phyloP scores from a whole-genome alignment of 1,284 basidiomycete species.

The Paramarasmius palmivorus region DNA sequence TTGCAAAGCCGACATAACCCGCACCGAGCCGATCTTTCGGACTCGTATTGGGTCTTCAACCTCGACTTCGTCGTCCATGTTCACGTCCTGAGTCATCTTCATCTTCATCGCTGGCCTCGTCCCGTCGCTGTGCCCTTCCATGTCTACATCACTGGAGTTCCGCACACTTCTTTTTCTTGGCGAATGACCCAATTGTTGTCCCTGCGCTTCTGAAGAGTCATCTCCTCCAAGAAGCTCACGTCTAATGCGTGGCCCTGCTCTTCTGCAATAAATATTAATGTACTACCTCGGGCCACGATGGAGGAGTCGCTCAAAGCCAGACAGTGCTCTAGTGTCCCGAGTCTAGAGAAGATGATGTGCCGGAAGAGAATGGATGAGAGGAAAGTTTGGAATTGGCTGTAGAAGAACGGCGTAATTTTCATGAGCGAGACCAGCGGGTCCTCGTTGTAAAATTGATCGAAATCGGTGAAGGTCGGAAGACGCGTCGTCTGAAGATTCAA shows the following conservation, averaged over 20 bases:
- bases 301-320: constrained; percentile 54
- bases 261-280: constrained; percentile 55
- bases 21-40: constrained; percentile 44
- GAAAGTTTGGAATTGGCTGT: constrained; percentile 63
- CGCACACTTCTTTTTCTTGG: constrained; percentile 69
- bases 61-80: constrained; percentile 41
- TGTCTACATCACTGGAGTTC: constrained; percentile 51
- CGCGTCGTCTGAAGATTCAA: constrained; percentile 30
- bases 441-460: constrained; percentile 1
- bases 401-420: constrained; percentile 35
- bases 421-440: constrained; percentile 24
- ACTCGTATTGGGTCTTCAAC: constrained; percentile 41
- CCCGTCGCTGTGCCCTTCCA: constrained; percentile 58
- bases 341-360: constrained; percentile 24
- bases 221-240: constrained; percentile 47
- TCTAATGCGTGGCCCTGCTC: constrained; percentile 48
- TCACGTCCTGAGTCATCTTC: constrained; percentile 50
- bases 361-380: constrained; percentile 50
- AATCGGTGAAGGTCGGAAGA: constrained; percentile 36
- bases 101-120: constrained; percentile 45
- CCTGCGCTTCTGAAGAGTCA: constrained; percentile 40
- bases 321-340: constrained; percentile 28
- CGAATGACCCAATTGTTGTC: constrained; percentile 68
- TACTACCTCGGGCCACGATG: constrained; percentile 63
- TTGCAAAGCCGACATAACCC: constrained; percentile 57